Base-by-base conservation (phyloP, 1,139 yeast genomes). In the Fermentozyma sake region DNA sequence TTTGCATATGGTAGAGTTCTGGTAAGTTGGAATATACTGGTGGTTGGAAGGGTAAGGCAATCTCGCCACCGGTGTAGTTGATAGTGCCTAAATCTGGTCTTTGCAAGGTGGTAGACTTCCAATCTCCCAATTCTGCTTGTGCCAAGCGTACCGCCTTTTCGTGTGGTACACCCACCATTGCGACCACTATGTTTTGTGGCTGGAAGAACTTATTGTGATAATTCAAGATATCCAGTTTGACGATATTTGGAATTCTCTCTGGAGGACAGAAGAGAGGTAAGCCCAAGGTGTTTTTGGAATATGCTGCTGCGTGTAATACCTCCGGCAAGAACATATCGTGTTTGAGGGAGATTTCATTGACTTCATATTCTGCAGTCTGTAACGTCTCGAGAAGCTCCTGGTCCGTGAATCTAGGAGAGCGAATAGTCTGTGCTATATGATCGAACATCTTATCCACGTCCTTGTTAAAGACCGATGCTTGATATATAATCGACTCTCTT, bases 291-390 rank as follows among this genome's bases (percentile, higher is more conserved):
- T 79, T 74, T 11, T 72, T 61, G 11, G 64, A 50, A 49, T 77
- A 91, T 0, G 96, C 97, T 3, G 84, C 79, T 34, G 77, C 75
- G 49, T 91, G 97, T 28, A 87, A 69, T 15, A 87, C 61, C 51
- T 91, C 98, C 0, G 97, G 97, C 25, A 91, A 62, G 29, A 83
- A 73, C 50, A 84, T 58, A 24, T 91, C 97, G n/a, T 93, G 87
- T 49, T 85, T 89, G 38, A 74, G 69, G 70, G 82, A 72, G 30
- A 89, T 74, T 57, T 86, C 96, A 32, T 73, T 73, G 27, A 85
- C 76, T 56, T 91, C 98, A 55, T 82, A 91, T 34, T 70, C 72
- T 2, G 93, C 87, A 3, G 93, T 78, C 30, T 68, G 67, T 30
- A 79, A 68, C 39, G 91, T 87, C 45, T 83, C 94, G 20, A 61